Evolutionary conservation across 768 basidiomycete species (phyloP), one percentile per base, ranked within the genome.

Genomic region (Psilocybe subaeruginosa): DNA sequence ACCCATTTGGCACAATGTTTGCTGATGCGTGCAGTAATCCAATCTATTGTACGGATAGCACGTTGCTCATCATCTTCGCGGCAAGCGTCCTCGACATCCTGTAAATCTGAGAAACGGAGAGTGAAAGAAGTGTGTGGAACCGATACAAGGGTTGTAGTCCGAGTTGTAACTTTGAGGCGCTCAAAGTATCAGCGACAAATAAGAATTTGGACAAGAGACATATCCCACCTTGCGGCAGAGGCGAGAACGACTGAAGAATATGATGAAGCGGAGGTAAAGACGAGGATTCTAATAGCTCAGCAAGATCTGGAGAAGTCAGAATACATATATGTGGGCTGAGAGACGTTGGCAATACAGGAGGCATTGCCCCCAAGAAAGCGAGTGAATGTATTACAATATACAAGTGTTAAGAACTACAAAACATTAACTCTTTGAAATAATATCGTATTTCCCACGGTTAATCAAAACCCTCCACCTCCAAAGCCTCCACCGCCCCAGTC

Each of bases 231-330:
- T 92, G 87, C 0, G 91, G 87, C 54, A 94, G 77, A 9, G 93
- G 93, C 2, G 91, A 91, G 68, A 94, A 94, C 2, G 91, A 92
- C 71, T 94, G 92, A 30, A 94, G 80, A 59, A 95, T 84, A 66
- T 89, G 80, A 35, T 86, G 85, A 12, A 94, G 76, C 14, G 88
- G 79, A 2, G 93, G 93, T 16, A 95, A 74, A 1, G 84, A 83
- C 8, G 86, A 81, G 1, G 78, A 69, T 30, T 77, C 73, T 49
- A 95, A 75, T 37, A 92, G 79, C 35, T 85, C 80, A 52, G 76
- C 73, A 33, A 95, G 82, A 75, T 95, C 92, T 45, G 82, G 80
- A 0, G 92, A 92, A 0, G 88, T 79, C 37, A 91, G 67, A 14
- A 93, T 79, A 66, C 90, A 91, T 65, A 93, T 81, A 69, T 94